Evolutionary conservation across 2,329 filamentous ascomycete species (phyloP).

Genomic region (Hypoxylon sp.): DNA sequence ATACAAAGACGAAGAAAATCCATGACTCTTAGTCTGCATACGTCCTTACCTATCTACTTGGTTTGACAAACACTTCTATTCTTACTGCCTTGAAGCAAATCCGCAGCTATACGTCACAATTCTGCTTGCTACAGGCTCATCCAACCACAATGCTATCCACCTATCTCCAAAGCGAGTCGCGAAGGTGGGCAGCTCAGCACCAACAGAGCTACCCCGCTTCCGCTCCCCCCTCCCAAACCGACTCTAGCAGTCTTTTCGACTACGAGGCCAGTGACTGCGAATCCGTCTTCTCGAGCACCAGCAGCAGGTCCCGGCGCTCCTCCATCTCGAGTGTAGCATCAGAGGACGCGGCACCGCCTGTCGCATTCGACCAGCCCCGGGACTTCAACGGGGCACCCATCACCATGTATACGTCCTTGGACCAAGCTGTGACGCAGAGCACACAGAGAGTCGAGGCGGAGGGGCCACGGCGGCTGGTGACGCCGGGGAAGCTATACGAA

Average conservation of each 20-base stretch:
- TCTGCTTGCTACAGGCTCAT: constrained; percentile 5
- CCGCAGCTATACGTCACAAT: constrained; percentile 31
- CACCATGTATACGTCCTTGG: constrained; percentile 53
- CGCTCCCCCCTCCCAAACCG: constrained; percentile 25
- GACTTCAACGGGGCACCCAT: constrained; percentile 50
- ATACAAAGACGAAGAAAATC: constrained; percentile 18
- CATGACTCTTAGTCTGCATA: constrained; percentile 7
- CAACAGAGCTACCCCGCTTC: constrained; percentile 38
- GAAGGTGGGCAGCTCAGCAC: constrained; percentile 47
- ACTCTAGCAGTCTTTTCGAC: constrained; percentile 33
- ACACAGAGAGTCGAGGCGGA: constrained; percentile 44
- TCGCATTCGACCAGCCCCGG: constrained; percentile 43
- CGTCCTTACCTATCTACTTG: constrained; percentile 8
- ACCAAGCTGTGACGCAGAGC: constrained; percentile 52
- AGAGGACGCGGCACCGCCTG: constrained; percentile 36
- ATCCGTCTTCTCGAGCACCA: constrained; percentile 47
- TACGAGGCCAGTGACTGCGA: constrained; percentile 38
- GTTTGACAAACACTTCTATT: constrained; percentile 11
- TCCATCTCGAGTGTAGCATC: constrained; percentile 50
- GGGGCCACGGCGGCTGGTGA: constrained; percentile 49
- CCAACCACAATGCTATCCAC: constrained; percentile 47
- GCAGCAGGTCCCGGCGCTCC: constrained; percentile 47
- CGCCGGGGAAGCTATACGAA: constrained; percentile 55
- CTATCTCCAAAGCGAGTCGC: constrained; percentile 48
- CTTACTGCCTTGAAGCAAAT: constrained; percentile 22